A percentile compares a stretch with the other conserved stretches of the same genome.
phyloP scores from a whole-genome alignment of 2,329 filamentous ascomycete genomes.

The Aurifilum marmelostoma region DNA sequence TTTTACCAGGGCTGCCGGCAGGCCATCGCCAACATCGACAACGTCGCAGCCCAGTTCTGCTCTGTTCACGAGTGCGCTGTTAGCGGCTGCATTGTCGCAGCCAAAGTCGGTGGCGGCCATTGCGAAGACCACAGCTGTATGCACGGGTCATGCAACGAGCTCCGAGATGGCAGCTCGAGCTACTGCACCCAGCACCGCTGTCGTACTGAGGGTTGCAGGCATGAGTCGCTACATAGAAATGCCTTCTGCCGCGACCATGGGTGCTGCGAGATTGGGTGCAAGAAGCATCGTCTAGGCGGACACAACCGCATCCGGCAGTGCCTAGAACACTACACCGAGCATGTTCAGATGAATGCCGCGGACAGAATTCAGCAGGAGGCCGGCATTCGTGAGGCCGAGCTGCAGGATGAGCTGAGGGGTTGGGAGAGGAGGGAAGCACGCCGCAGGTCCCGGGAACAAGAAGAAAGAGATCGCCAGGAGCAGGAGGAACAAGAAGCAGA shows the following conservation, averaged over 20 bases:
- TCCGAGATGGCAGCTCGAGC: not conserved
- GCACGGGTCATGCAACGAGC: slow-evolving; percentile 16
- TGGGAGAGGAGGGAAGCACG: not conserved
- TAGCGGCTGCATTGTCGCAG: slow-evolving; percentile 9
- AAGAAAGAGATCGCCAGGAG: not conserved
- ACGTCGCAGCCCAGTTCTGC: slow-evolving; percentile 21
- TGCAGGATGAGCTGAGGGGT: slow-evolving; percentile 18
- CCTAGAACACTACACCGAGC: slow-evolving; percentile 15
- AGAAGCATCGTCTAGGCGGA: slow-evolving; percentile 11
- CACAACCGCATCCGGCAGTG: slow-evolving; percentile 17
- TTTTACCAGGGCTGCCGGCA: slow-evolving; percentile 17
- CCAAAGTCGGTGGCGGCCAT: slow-evolving; percentile 11
- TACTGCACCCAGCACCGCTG: slow-evolving; percentile 25
- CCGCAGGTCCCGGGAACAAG: not conserved
- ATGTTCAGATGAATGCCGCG: not conserved
- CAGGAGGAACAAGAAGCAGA: not conserved
- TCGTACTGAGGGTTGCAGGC: slow-evolving; percentile 13
- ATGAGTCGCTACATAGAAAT: slow-evolving; percentile 15
- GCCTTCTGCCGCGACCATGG: slow-evolving; percentile 21
- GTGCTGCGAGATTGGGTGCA: slow-evolving; percentile 18
- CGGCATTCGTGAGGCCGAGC: not conserved
- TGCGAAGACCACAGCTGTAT: slow-evolving; percentile 22
- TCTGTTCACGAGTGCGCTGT: slow-evolving; percentile 21
- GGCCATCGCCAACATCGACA: slow-evolving; percentile 20
- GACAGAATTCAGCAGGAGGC: slow-evolving; percentile 3